Conservation (phyloP, 2,329 filamentous ascomycete species). For the Clarireedia monteithiana region DNA sequence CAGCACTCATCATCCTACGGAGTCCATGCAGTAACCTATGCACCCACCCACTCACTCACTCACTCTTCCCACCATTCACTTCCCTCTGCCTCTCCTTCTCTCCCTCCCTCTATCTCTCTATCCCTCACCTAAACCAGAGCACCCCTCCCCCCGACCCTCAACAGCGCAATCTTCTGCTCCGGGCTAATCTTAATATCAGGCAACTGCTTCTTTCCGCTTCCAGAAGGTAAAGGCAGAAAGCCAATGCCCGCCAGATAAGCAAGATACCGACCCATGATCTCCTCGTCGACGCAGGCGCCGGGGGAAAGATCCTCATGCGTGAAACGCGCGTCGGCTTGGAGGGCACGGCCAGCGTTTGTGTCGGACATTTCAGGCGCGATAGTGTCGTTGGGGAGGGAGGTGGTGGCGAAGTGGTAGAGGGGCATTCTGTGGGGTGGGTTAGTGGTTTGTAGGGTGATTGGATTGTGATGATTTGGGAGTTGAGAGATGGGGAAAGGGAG, state of each 20-base stretch:
- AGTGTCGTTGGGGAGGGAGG: slow-evolving; percentile 58
- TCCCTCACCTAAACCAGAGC: slow-evolving; percentile 11
- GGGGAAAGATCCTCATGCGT: slow-evolving; percentile 23
- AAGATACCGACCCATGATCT: slow-evolving; percentile 26
- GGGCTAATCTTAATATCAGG: slow-evolving; percentile 9
- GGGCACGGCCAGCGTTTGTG: slow-evolving; percentile 53
- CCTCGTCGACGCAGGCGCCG: slow-evolving; percentile 23
- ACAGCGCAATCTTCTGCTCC: slow-evolving; percentile 18
- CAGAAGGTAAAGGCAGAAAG: slow-evolving; percentile 20
- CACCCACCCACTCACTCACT: not conserved
- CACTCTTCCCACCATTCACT: not conserved
- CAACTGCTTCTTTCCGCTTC: slow-evolving; percentile 24
- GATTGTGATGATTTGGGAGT: not conserved
- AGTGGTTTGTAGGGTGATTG: not conserved
- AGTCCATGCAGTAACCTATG: no score
- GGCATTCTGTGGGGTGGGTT: slow-evolving; percentile 38
- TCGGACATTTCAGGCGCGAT: slow-evolving; percentile 66
- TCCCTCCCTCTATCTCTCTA: not conserved
- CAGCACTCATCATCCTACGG: no score
- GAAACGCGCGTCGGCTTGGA: slow-evolving; percentile 49
- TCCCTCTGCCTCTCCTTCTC: not conserved
- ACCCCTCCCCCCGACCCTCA: slow-evolving; percentile 21
- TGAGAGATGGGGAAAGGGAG: not conserved
- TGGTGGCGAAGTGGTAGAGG: slow-evolving; percentile 64
- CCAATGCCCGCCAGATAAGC: slow-evolving; percentile 26